phyloP scores from a whole-genome alignment of 192 early-diverging fungal species.

The Pilaira anomala region DNA sequence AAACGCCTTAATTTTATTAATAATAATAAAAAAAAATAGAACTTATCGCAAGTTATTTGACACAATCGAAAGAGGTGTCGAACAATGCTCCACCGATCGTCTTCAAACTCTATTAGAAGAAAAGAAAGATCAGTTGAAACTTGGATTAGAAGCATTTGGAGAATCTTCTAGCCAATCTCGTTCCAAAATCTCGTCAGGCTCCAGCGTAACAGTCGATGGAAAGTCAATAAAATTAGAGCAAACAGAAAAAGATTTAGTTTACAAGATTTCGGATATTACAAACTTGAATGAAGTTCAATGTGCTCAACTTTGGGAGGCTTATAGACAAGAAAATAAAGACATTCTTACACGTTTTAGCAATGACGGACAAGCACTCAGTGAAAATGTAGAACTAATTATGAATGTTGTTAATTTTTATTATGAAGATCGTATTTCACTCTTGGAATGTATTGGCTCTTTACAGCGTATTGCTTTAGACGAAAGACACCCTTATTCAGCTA shows the following conservation, averaged over 20 bases:
- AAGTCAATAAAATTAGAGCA: constrained; percentile 34
- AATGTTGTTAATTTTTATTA: constrained; percentile 19
- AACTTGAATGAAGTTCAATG: constrained; percentile 43
- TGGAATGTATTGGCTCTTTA: constrained; percentile 22
- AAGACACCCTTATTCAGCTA: constrained; percentile 9
- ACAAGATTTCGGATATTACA: constrained; percentile 35
- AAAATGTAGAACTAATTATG: constrained; percentile 5
- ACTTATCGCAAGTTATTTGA: constrained; percentile 25
- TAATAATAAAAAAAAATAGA: constrained; percentile 3
- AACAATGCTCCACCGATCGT: constrained; percentile 12
- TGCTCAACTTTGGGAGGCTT: constrained; percentile 24
- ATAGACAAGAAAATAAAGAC: constrained; percentile 14
- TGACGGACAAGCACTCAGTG: background rate
- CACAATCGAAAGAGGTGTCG: constrained; percentile 26
- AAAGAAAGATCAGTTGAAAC: constrained; percentile 22
- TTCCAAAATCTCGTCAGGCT: constrained; percentile 30
- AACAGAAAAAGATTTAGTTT: constrained; percentile 38
- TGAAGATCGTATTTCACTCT: constrained; percentile 22
- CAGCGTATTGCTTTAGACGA: constrained; percentile 13
- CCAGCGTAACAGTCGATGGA: constrained; percentile 21
- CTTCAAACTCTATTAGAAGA: constrained; percentile 35
- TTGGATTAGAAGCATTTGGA: constrained; percentile 40
- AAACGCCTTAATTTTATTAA: background rate
- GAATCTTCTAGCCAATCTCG: constrained; percentile 33
- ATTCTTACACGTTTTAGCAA: background rate